Percentiles rank a stretch among this genome's conserved stretches.
These are phyloP conservation scores for Cyclaneusma minus DNA, from an alignment of 2,329 filamentous ascomycete species.

Conservation along the genomic window DNA sequence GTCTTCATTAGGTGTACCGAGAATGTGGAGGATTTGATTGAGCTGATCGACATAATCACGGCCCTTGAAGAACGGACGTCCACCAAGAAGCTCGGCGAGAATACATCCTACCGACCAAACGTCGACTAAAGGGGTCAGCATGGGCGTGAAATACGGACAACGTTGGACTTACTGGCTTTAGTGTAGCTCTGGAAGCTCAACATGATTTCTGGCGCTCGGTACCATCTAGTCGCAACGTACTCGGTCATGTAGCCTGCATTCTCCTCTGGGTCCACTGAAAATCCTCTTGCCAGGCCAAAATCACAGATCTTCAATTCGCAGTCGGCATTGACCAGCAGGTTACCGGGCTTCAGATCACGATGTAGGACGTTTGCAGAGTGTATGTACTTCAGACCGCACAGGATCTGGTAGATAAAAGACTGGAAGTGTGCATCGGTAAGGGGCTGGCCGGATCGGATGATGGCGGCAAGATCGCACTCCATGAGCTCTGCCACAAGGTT, in stretches of 20 bases:
- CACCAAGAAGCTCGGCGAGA: constrained; percentile 85
- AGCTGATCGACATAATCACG: constrained; percentile 98
- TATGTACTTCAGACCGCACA: constrained; percentile 97
- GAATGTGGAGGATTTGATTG: constrained; percentile 96
- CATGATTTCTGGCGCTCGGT: constrained; percentile 98
- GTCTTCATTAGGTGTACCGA: constrained; percentile 91
- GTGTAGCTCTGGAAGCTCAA: constrained; percentile 99
- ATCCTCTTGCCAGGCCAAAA: constrained; percentile 90
- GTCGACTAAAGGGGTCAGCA: constrained; percentile 49
- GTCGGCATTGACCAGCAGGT: constrained; percentile 94
- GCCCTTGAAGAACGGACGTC: constrained; percentile 97
- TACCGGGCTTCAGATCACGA: constrained; percentile 92
- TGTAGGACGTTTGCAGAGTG: constrained; percentile 97
- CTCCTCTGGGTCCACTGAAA: constrained; percentile 93
- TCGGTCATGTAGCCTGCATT: constrained; percentile 99
- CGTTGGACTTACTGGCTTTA: constrained; percentile 76
- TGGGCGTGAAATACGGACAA: constrained; percentile 4
- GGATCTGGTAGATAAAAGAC: constrained; percentile 99
- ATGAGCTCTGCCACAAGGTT: constrained; percentile 59
- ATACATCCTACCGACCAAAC: constrained; percentile 99
- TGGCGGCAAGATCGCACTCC: constrained; percentile 96
- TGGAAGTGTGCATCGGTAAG: constrained; percentile 98
- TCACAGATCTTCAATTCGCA: constrained; percentile 99
- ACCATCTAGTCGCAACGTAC: constrained; percentile 97
- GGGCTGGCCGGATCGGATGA: constrained; percentile 92